Evolutionary conservation across 2,329 filamentous ascomycete genomes (phyloP).

Genomic region (Fusarium vanettenii): DNA sequence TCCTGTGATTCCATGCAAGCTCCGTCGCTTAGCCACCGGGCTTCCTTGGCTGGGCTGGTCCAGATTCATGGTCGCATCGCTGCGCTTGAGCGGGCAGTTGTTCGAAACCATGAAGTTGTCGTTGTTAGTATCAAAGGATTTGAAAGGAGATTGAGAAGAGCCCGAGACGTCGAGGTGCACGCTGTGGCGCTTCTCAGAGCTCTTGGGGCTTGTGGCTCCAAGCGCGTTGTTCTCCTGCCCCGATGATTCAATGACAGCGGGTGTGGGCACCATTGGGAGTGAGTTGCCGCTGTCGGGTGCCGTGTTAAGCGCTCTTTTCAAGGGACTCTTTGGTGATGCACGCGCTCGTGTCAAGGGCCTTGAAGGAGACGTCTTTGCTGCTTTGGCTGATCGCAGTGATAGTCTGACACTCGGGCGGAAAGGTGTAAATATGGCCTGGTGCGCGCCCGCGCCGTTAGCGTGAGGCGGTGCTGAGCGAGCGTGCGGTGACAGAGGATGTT

Average conservation of each 20-base stretch:
- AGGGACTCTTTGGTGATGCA: constrained; percentile 82
- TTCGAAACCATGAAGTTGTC: constrained; percentile 48
- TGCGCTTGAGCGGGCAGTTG: constrained; percentile 90
- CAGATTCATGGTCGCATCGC: constrained; percentile 88
- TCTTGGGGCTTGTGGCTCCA: constrained; percentile 50
- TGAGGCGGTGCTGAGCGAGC: constrained; percentile 52
- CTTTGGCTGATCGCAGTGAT: constrained; percentile 71
- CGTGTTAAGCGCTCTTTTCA: constrained; percentile 80
- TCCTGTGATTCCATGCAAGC: constrained; percentile 80
- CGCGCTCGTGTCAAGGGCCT: constrained; percentile 70
- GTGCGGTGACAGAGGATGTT: constrained; percentile 46
- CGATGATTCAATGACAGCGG: constrained; percentile 51
- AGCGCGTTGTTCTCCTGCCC: constrained; percentile 58
- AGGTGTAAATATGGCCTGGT: constrained; percentile 68
- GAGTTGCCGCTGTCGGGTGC: constrained; percentile 79
- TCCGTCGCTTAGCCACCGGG: constrained; percentile 91
- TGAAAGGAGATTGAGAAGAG: constrained; percentile 62
- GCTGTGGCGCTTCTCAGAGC: constrained; percentile 64
- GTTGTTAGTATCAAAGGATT: constrained; percentile 60
- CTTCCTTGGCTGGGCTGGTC: constrained; percentile 83
- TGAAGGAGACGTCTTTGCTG: constrained; percentile 66
- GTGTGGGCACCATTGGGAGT: constrained; percentile 55
- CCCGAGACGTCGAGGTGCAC: constrained; percentile 68
- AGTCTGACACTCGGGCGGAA: constrained; percentile 76
- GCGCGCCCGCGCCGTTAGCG: constrained; percentile 45